Evolutionary conservation across 73 alveolate species (phyloP), one percentile per base, ranked within the genome.

Genomic region (Uronychia setigera): DNA sequence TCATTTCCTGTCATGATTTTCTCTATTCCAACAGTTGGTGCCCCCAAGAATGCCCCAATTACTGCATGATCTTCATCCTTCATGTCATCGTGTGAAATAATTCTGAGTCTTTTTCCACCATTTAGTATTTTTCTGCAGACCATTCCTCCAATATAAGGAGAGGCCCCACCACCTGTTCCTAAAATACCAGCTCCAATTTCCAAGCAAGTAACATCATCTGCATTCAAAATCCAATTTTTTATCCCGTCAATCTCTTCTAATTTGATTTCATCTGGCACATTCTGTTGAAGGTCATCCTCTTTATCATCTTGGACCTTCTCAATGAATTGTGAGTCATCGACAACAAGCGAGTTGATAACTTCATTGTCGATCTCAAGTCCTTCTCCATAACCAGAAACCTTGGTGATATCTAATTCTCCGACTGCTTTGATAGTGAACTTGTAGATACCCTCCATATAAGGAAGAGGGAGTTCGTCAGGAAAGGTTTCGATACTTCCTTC

Each of bases 101-200:
- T 35, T 58, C 81, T 80, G 26, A 80, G 67, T 46, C 67, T 35
- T 13, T 31, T 30, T 9, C 80, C 87, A 1, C 34, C 80, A 11
- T n/a, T 58, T 32, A 33, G 11, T 9, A 80, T 9, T 28, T 33
- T 33, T 34, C 29, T 80, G 34, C 35, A n/a, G 26, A 80, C 80
- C n/a, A 80, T 19, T 29, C 35, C 33, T 33, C 78, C 80, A 28
- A 80, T 46, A 34, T 80, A 80, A 14, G 77, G 77, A 13, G 80
- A 46, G 30, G 59, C 87, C 11, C 87, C 87, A 14, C 87, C 87
- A 19, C 87, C 87, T 19, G 87, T 35, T 1, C 87, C 87, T 14
- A 80, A 35, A 29, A 80, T 35, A 33, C 59, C 87, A 35, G 87
- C 87, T 26, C 87, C 87, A 5, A 58, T 31, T 9, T 33, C 77